Base-by-base conservation (phyloP, 202 grass and related monocot species). In the Zoysia matrella region DNA sequence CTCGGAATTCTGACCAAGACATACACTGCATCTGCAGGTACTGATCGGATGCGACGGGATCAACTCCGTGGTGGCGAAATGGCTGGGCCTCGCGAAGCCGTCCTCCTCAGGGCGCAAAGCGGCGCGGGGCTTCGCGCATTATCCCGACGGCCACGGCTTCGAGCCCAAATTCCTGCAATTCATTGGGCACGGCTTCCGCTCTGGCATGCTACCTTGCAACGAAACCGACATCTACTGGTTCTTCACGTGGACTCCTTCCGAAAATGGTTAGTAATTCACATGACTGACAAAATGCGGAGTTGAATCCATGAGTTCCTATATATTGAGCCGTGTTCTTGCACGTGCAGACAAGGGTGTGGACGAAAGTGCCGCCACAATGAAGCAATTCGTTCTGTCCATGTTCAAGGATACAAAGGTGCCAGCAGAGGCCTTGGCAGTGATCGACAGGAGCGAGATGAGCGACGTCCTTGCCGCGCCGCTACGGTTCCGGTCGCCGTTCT, bases 11-110 rank as follows among this genome's bases (percentile, higher is more conserved):
- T 70, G 4, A 50, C 8, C 4, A 8, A 54, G 12, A 51, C 7
- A 5, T 22, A 0, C 63, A 67, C 43, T 79, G 3, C 50, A 30
- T 67, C 40, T 75, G 67, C 46, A 94, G 93, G 89, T 90, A 7
- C 64, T 90, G 40, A 88, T 90, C 5, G 86, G 91, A 1, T 90
- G 84, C n/a, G 91, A 93, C 45, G 91, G 89, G 54, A 68, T 97
- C 55, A 94, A 97, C 67, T 94, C 89, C 1, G 43, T 86, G 7
- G 94, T 91, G 63, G 84, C 82, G 10, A 93, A 73, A 63, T 90
- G 86, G 91, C 70, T 97, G 47, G 89, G 91, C 5, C 87, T 97
- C 6, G 82, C 79, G 2, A 73, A 69, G 75, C 87, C 89, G 47
- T 78, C 67, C 40, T 6, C 69, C 64, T 86, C 87, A 0, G 94